phyloP scores from a whole-genome alignment of 2,329 filamentous ascomycete genomes.

The Xylaria sp. region DNA sequence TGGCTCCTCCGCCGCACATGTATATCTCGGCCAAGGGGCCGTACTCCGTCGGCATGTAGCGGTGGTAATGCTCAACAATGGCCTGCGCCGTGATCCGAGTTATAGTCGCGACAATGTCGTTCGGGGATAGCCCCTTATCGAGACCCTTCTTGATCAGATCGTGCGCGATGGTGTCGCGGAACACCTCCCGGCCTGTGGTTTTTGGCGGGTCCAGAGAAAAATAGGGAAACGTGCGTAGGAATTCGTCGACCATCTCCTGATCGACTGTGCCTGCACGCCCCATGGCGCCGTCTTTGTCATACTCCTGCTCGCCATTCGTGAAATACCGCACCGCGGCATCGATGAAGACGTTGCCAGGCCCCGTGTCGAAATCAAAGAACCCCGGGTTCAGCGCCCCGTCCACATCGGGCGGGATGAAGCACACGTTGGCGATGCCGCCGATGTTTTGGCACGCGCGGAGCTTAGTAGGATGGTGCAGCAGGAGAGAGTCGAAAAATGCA shows the following conservation, averaged over 20 bases:
- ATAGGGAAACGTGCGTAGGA: slow-evolving; percentile 60
- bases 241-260: slow-evolving; percentile 63
- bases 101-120: slow-evolving; percentile 68
- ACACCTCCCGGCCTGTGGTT: slow-evolving; percentile 69
- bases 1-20: slow-evolving; percentile 69
- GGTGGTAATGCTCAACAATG: slow-evolving; percentile 61
- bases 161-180: slow-evolving; percentile 58
- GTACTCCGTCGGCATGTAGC: slow-evolving; percentile 59
- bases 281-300: slow-evolving; percentile 63
- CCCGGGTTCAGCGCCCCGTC: slow-evolving; percentile 50
- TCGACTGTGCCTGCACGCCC: slow-evolving; percentile 61
- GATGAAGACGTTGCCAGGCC: slow-evolving; percentile 67
- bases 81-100: slow-evolving; percentile 69
- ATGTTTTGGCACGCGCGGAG: slow-evolving; percentile 71
- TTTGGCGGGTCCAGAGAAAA: slow-evolving; percentile 63
- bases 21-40: slow-evolving; percentile 62
- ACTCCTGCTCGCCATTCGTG: slow-evolving; percentile 61
- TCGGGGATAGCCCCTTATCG: slow-evolving; percentile 30
- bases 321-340: slow-evolving; percentile 67
- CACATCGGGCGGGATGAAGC: slow-evolving; percentile 65
- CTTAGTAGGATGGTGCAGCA: slow-evolving; percentile 67
- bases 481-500: slow-evolving; percentile 66
- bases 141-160: slow-evolving; percentile 22
- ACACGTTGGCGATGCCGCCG: slow-evolving; percentile 70
- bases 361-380: slow-evolving; percentile 65